A percentile compares a stretch with the other conserved stretches of the same genome.
Evolutionary conservation across 2,329 filamentous ascomycete genomes (phyloP).

Genomic region (Phialemonium atrogriseum): DNA sequence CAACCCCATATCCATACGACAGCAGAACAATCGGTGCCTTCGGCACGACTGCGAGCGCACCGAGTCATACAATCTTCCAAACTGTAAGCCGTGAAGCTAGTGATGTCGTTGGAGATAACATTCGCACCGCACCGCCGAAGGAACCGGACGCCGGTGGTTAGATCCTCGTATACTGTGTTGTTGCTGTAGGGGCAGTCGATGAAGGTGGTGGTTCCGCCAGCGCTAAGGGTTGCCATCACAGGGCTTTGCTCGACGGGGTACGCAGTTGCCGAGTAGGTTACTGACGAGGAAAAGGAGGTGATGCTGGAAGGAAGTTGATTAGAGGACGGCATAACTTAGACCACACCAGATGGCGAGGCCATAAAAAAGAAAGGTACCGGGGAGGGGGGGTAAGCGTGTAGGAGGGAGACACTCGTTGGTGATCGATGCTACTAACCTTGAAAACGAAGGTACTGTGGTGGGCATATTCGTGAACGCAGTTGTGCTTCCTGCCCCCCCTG

Average conservation of each 20-base stretch:
- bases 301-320: no score
- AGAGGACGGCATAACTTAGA: no score
- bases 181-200: slow-evolving; percentile 1
- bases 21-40: not conserved
- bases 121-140: not conserved
- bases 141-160: not conserved
- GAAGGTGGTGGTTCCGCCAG: not conserved
- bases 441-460: no score
- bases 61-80: not conserved
- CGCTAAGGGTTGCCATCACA: not conserved
- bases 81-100: not conserved
- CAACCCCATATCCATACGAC: not conserved
- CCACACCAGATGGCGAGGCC: no score
- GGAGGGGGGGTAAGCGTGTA: no score
- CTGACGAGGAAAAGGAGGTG: slow-evolving; percentile 1
- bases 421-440: no score
- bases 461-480: no score
- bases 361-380: no score
- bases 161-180: not conserved
- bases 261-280: not conserved
- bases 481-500: no score
- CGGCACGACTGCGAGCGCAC: not conserved
- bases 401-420: no score
- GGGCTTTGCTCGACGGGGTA: not conserved
- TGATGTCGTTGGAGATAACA: not conserved